phyloP scores from a whole-genome alignment of 1,284 basidiomycete species.

The Trametes polyzona region DNA sequence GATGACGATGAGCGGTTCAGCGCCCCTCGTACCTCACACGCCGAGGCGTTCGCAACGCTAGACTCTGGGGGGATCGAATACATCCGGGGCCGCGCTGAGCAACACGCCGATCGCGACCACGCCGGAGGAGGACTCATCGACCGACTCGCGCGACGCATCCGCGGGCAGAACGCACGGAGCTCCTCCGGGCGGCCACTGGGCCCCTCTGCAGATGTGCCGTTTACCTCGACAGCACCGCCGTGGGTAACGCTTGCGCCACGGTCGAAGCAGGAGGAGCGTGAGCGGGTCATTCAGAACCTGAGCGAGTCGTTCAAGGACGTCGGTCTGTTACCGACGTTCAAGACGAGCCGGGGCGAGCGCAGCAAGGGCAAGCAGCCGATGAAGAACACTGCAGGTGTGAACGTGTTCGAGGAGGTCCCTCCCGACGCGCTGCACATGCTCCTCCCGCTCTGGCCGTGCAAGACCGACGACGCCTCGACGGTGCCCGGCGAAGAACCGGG shows the following conservation, averaged over 20 bases:
- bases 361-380: slow-evolving; percentile 37
- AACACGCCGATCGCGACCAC: slow-evolving; percentile 32
- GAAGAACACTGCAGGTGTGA: slow-evolving; percentile 38
- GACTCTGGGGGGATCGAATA: slow-evolving; percentile 62
- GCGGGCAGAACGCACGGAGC: slow-evolving; percentile 29
- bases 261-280: slow-evolving; percentile 65
- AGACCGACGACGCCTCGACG: slow-evolving; percentile 53
- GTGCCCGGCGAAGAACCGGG: slow-evolving; percentile 35
- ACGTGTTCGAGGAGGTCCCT: slow-evolving; percentile 65
- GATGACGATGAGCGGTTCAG: slow-evolving; percentile 43
- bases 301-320: slow-evolving; percentile 79
- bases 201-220: slow-evolving; percentile 32
- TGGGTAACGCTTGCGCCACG: slow-evolving; percentile 71
- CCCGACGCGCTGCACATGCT: slow-evolving; percentile 77
- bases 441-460: slow-evolving; percentile 80
- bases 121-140: slow-evolving; percentile 26
- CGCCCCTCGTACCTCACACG: slow-evolving; percentile 64
- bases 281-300: slow-evolving; percentile 67
- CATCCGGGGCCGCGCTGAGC: slow-evolving; percentile 41
- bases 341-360: slow-evolving; percentile 30
- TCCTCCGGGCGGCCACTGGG: slow-evolving; percentile 25
- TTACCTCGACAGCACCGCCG: slow-evolving; percentile 48
- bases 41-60: slow-evolving; percentile 73
- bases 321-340: slow-evolving; percentile 66
- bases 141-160: slow-evolving; percentile 29